These are phyloP conservation scores for Juglanconis sp. DNA, from an alignment of 2,329 filamentous ascomycete genomes.

Conservation along the genomic window DNA sequence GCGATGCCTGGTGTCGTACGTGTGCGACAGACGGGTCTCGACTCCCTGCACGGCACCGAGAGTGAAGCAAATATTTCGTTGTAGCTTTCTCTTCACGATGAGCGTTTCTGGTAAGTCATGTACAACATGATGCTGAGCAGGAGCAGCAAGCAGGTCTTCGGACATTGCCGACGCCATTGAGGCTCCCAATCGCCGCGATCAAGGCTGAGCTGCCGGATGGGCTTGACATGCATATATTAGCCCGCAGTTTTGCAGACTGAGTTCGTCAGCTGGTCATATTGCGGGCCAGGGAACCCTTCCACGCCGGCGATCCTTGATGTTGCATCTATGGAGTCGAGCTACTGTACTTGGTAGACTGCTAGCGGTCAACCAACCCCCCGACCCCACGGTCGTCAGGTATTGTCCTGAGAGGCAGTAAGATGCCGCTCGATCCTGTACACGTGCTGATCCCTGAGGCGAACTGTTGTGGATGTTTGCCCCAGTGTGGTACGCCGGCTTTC, in stretches of 20 bases:
- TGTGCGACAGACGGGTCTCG: background rate
- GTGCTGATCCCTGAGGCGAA: background rate
- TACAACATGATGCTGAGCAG: too few relatives aligned
- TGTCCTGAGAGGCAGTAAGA: background rate
- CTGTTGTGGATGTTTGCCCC: background rate
- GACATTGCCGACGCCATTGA: background rate
- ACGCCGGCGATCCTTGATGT: too few relatives aligned
- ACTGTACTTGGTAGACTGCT: background rate
- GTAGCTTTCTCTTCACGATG: too few relatives aligned
- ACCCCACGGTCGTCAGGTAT: background rate
- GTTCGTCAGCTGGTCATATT: background rate
- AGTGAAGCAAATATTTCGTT: too few relatives aligned
- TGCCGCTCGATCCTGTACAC: background rate
- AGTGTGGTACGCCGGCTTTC: background rate
- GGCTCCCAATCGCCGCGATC: background rate
- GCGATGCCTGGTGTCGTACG: background rate
- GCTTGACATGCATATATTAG: background rate
- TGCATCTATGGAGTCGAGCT: background rate
- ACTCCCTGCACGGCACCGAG: background rate
- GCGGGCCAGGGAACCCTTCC: background rate
- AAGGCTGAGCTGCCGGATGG: background rate
- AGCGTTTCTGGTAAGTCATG: too few relatives aligned
- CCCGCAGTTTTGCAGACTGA: background rate
- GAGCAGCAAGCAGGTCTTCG: background rate
- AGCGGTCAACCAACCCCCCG: background rate